Evolutionary conservation across 192 early-diverging fungal genomes (phyloP), one percentile per base, ranked within the genome.

Genomic region (Gorgonomyces haynaldii): DNA sequence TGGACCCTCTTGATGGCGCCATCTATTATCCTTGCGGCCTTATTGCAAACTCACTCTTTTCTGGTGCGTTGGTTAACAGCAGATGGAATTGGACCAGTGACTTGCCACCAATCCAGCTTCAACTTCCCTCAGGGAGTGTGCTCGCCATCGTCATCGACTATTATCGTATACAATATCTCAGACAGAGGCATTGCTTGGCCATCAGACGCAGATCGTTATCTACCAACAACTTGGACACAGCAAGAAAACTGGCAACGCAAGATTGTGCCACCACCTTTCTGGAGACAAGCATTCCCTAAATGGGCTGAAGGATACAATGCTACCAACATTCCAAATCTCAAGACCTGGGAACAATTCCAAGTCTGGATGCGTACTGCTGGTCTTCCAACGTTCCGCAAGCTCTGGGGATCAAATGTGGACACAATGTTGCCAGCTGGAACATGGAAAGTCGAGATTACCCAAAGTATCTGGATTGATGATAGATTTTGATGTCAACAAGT

Each of bases 311-410:
- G 77, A 16, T 80, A 80, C 57, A 72, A 46, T n/a, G 53, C 46
- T 1, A 50, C 52, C 12, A 70, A 81, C 32, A 64, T 79, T 26
- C 77, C 81, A 19, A 62, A 96, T 52, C 68, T 86, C 25, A 44
- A 56, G 12, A 45, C 54, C 6, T 69, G 86, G 68, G 81, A 94
- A 65, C 78, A 82, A 35, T 86, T 99, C 54, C 85, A 92, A 54
- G 96, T 99, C 15, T 99, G 96, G 96, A 95, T 99, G 92, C 75
- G 94, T 28, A 88, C 86, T 0, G 90, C 90, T 15, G 91, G 94
- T 7, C 70, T 95, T 41, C 96, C 96, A 24, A 89, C 81, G 25
- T 99, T 99, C 68, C 70, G 94, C 41, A 99, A 99, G 65, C 69
- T 99, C 35, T 97, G 85, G 57, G 87, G 87, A 25, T 72, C 75